Evolutionary conservation across 305 asterid genomes (phyloP), one percentile per base, ranked within the genome.

Genomic region (Solanum hybrid): DNA sequence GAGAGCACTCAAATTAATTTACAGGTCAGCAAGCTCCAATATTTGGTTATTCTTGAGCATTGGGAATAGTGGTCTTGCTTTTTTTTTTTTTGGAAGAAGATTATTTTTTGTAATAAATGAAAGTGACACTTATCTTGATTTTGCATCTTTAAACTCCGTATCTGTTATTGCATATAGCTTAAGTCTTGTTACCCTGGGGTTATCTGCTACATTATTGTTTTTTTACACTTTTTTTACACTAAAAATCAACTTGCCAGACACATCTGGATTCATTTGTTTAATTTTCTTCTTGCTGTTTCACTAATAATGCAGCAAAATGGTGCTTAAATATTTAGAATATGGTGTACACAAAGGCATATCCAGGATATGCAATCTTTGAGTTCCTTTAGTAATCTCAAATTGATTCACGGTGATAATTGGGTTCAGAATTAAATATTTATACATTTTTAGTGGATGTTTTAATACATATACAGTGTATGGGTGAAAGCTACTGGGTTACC

Each of bases 1-100:
- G 98, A 96, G 94, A 93, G 91, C 29, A 89, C 95, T 78, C 98
- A 94, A 73, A 91, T 90, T 78, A 93, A 91, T 89, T 93, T 97
- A 92, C 99, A 96, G 99, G 99, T 95, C 92, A 92, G 90, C 78
- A 89, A 89, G 69, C 88, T 88, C 78, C 87, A 73, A 29, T 90
- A 35, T 90, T 35, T 88, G 32, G 32, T 31, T 31, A 31, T 31
- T 31, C 32, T 31, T 31, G 72, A 27, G 19, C 27, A 27, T 81
- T 27, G 38, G 37, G 38, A 82, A 45, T n/a, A 15, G 38, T 45
- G 72, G 15, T 19, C 3, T 26, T 82, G 26, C 72, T 45, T 31
- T 32, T 82, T 42, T 11, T 45, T 51, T 51, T 51, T 56, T 56
- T 56, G 66, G 5, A 10, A 45, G 27, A 42, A 27, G 27, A 78